A percentile compares a stretch with the other conserved stretches of the same genome.
phyloP scores from a whole-genome alignment of 768 basidiomycete species.

The Termitomyces sp. region DNA sequence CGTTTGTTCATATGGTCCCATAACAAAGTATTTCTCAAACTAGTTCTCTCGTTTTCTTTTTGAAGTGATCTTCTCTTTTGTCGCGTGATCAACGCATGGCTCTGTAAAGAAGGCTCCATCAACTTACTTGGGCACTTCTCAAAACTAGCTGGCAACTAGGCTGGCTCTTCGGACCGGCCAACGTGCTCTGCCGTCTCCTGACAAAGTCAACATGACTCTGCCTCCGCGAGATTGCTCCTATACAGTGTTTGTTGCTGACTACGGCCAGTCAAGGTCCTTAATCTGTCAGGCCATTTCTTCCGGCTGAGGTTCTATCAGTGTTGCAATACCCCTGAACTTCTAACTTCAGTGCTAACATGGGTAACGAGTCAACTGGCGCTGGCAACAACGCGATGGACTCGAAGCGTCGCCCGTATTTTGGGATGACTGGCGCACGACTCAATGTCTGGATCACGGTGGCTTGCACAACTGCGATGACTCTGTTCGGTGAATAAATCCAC shows the following conservation, averaged over 20 bases:
- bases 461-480: slow-evolving; percentile 46
- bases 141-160: too few relatives aligned
- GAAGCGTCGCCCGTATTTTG: slow-evolving; percentile 28
- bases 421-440: slow-evolving; percentile 37
- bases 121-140: too few relatives aligned
- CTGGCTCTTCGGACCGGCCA: neutral
- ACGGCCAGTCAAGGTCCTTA: neutral
- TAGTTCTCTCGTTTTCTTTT: too few relatives aligned
- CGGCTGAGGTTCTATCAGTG: neutral
- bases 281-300: neutral
- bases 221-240: neutral
- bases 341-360: slow-evolving; percentile 3
- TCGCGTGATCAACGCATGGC: too few relatives aligned
- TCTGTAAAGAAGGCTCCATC: too few relatives aligned
- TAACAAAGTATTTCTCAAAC: too few relatives aligned
- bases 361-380: slow-evolving; percentile 1
- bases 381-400: slow-evolving; percentile 4
- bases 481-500: slow-evolving; percentile 32
- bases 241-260: neutral
- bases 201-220: neutral
- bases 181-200: neutral
- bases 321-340: neutral
- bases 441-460: slow-evolving; percentile 45
- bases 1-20: too few relatives aligned
- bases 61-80: too few relatives aligned